These are phyloP conservation scores for Lagerstroemia speciosa DNA, from an alignment of 345 rosid species.

Conservation along the genomic window DNA sequence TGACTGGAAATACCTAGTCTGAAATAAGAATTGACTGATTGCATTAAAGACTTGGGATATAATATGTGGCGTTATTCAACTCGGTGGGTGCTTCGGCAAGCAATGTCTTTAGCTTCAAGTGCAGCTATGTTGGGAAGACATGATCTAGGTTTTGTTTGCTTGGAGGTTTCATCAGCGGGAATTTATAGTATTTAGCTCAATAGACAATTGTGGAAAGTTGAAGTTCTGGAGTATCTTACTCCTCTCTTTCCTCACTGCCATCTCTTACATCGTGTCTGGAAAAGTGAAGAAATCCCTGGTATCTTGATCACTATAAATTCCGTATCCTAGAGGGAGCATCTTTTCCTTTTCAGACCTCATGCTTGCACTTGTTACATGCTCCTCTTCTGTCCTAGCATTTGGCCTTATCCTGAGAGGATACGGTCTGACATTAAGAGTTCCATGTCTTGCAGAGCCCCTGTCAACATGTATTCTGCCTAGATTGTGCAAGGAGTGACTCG, in stretches of 20 bases:
- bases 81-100: neutral
- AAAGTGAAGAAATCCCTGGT: neutral
- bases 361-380: neutral
- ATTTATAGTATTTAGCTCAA: too few species aligned
- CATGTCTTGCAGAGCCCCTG: constrained; percentile 69
- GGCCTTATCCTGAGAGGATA: neutral
- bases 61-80: neutral
- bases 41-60: neutral
- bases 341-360: neutral
- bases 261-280: neutral
- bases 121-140: neutral
- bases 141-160: neutral
- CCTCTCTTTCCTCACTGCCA: neutral
- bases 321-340: too few species aligned
- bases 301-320: neutral
- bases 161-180: neutral
- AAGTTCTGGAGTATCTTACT: neutral
- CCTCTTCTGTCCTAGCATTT: neutral
- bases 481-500: constrained; percentile 94
- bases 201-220: too few species aligned
- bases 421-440: constrained; percentile 2
- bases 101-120: neutral
- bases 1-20: neutral
- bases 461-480: constrained; percentile 87
- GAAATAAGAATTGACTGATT: neutral